Evolutionary conservation across 176 grass and related monocot species (phyloP), one percentile per base, ranked within the genome.

Genomic region (Triticum turgidum): DNA sequence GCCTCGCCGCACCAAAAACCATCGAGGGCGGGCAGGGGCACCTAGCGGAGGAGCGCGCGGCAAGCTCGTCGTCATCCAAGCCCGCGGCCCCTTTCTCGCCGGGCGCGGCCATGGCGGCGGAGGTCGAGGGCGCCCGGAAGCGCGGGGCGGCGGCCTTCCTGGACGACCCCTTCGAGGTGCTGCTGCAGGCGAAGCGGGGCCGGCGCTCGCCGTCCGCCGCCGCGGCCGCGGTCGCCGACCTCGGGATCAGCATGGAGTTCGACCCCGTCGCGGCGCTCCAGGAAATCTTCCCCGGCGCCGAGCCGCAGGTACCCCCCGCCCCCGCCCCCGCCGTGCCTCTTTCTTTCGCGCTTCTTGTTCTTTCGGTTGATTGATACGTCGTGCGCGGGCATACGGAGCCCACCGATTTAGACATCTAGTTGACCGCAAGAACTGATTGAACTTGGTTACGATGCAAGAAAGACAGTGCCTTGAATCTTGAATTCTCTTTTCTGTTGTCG

Each of bases 211-310:
- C 80, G 75, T 51, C 47, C 47, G 13, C 47, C 47, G 47, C 47
- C 1, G 74, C 21, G 5, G 71, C 71, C 7, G 41, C 27, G 38
- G 25, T 63, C 0, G 70, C 71, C 1, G 89, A 84, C 35, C 76
- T 91, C 14, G 85, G 80, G 1, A 9, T 91, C 12, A 80, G 59
- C 59, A 47, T 91, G 13, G 89, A 91, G 15, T 75, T 68, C 45
- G 81, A 91, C 11, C 76, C 89, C 2, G 11, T 87, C 34, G 76
- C 47, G 7, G 44, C 56, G 58, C 89, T 91, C 6, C 80, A 80
- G 61, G 67, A 67, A 37, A 59, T 87, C 68, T 91, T 91, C 76
- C 85, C 89, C 24, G 65, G 0, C 13, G 80, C 81, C 6, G 85
- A 91, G 1, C 85, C 59, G 21, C 59, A 80, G 85, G 85, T 87